Conservation (phyloP, 2,329 filamentous ascomycete genomes). For the Cladorrhinum sp. region DNA sequence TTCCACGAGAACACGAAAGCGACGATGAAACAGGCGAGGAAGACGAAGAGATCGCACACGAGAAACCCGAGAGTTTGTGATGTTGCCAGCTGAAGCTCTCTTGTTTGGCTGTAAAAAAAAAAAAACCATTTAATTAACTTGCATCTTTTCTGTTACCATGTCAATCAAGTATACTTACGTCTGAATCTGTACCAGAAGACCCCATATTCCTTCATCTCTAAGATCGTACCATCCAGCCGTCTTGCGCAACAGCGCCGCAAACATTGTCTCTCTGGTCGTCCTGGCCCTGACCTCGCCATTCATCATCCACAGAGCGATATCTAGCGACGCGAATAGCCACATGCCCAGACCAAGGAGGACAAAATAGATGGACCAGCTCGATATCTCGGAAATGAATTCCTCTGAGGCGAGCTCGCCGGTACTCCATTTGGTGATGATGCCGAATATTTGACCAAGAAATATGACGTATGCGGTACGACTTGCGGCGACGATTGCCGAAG, state of each 20-base stretch:
- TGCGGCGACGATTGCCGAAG: slow-evolving; percentile 58
- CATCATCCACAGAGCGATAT: slow-evolving; percentile 68
- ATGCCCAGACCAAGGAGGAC: slow-evolving; percentile 59
- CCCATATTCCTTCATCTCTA: slow-evolving; percentile 66
- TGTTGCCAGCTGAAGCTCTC: slow-evolving; percentile 75
- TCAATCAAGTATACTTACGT: slow-evolving; percentile 51
- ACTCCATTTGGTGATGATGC: slow-evolving; percentile 65
- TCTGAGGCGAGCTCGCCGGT: slow-evolving; percentile 46
- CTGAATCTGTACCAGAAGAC: slow-evolving; percentile 69
- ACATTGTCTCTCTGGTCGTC: slow-evolving; percentile 61
- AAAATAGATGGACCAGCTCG: slow-evolving; percentile 61
- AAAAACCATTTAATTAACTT: background rate
- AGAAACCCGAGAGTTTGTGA: slow-evolving; percentile 76
- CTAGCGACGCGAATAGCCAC: slow-evolving; percentile 65
- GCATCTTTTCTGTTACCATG: background rate
- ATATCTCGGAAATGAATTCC: slow-evolving; percentile 54
- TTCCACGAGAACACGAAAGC: slow-evolving; percentile 82
- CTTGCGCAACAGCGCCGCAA: slow-evolving; percentile 65
- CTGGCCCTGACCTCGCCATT: slow-evolving; percentile 81
- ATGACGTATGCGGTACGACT: slow-evolving; percentile 65
- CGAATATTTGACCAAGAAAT: slow-evolving; percentile 72
- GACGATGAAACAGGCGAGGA: slow-evolving; percentile 63
- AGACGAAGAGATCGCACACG: slow-evolving; percentile 61
- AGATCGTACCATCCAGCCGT: slow-evolving; percentile 82
- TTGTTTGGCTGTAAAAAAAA: slow-evolving; percentile 67